Evolutionary conservation across 106 monocot species (phyloP), one percentile per base, ranked within the genome.

Genomic region (Posidonia australis): DNA sequence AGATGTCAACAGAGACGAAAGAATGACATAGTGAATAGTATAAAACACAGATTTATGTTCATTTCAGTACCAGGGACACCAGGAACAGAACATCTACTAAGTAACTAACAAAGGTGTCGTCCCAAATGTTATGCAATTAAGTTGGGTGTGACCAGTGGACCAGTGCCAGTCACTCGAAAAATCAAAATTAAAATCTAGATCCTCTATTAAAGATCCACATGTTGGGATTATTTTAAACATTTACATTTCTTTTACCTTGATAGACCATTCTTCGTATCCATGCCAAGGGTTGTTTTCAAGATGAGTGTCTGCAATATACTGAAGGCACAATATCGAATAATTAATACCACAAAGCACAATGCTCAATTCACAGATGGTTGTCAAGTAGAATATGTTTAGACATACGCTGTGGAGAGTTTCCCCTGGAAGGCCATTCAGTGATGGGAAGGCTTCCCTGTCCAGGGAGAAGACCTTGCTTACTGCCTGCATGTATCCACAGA

Each of bases 401-500:
- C 82, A 58, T 90, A 98, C 96, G 77, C 87, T 98, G 58, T 98
- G 96, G 56, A 98, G 79, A 32, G 87, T 91, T 36, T 83, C 80
- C 1, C 87, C 77, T 18, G 86, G 80, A 47, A 84, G 77, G 29
- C 96, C 87, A 54, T 90, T 85, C 21, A 87, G 62, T 54, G 87
- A 81, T 9, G 96, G 90, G 59, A 85, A 98, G 19, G 87, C 87
- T 68, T 87, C 84, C 59, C 82, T 77, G 62, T 98, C 96, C 64
- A 98, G 78, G 3, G 96, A 98, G 65, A 87, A 32, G 42, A 98
- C 87, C 70, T 77, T 98, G 51, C 59, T 87, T 0, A 81, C 77
- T 17, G 82, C 96, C 96, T 98, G 90, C 41, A 60, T 32, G 57
- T 21, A 19, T 36, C n/a, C 47, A 14, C 42, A 44, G 51, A 23